Evolutionary conservation across 148 eudicot species (phyloP), one percentile per base, ranked within the genome.

Genomic region (Vaccinium darrowii): DNA sequence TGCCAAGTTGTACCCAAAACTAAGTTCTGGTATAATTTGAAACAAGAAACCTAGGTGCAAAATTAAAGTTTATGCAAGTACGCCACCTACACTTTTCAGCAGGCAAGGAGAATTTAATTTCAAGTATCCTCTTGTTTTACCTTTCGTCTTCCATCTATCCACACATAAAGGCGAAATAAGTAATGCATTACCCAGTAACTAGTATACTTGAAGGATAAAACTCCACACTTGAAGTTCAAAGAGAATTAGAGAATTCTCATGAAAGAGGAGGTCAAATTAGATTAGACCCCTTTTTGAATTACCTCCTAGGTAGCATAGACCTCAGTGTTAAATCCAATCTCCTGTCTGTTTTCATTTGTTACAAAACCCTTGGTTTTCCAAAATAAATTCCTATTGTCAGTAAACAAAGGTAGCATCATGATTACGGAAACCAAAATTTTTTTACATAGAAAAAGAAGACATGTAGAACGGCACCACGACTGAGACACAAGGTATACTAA

Each of bases 291-390:
- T 33, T 33, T 33, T 33, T 33, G 36, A 33, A 33, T 33, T 89
- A 96, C 99, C 99, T 96, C 98, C 85, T 92, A 88, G 84, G 89
- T 86, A 62, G 98, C 36, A 33, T 33, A 33, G 3, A 33, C 36
- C 36, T 33, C 36, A 33, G 36, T 33, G 36, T 33, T 33, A 87
- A 89, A 96, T 52, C 95, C 98, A 82, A 90, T 92, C 90, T 94
- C 97, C 73, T 94, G 94, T 65, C 98, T 97, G 81, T 90, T 89
- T 76, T 94, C 96, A 89, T 94, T 91, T 74, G 88, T 90, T 77
- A 91, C 78, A 86, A 96, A 92, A 72, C 99, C 98, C 98, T 92
- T 43, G 99, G 99, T 80, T 93, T 93, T 87, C 99, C 99, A 90
- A 96, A 96, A 87, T 96, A 96, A 85, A 96, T 96, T 57, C 99